Percentiles rank a stretch among this genome's conserved stretches.
phyloP scores from a whole-genome alignment of 768 basidiomycete species.

The Crucibulum laeve region DNA sequence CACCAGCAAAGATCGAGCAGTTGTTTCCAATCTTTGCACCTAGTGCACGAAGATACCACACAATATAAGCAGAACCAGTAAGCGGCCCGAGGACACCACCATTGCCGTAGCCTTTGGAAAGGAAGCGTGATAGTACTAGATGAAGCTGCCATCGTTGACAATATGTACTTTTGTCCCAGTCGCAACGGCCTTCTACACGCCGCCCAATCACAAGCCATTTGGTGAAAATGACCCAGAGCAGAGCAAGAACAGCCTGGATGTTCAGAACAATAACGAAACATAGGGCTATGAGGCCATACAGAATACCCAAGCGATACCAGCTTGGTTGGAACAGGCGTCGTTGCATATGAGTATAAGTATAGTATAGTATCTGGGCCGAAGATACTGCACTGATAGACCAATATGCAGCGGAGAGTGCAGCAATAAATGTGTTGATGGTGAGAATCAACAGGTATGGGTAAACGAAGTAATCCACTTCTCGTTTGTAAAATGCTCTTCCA shows the following conservation, averaged over 20 bases:
- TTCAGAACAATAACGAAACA: conserved; percentile 34
- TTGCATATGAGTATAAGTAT: conserved; percentile 24
- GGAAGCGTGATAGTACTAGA: conserved; percentile 27
- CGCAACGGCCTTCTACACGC: conserved; percentile 30
- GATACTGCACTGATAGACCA: conserved; percentile 37
- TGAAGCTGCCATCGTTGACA: conserved; percentile 50
- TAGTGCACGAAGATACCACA: conserved; percentile 39
- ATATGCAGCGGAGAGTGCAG: conserved; percentile 30
- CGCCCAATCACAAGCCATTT: conserved; percentile 42
- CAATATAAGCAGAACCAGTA: conserved; percentile 36
- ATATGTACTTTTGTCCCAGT: conserved; percentile 45
- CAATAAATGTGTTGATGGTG: conserved; percentile 30
- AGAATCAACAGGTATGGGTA: conserved; percentile 33
- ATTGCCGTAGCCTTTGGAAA: conserved; percentile 37
- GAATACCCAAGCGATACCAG: conserved; percentile 34
- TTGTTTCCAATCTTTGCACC: conserved; percentile 41
- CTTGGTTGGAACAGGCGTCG: conserved; percentile 25
- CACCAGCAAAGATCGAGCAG: conserved; percentile 35
- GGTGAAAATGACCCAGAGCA: conserved; percentile 35
- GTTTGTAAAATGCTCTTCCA: conserved; percentile 36
- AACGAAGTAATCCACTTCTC: conserved; percentile 34
- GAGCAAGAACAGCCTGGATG: conserved; percentile 29
- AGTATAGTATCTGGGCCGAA: conserved; percentile 31
- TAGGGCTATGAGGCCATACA: conserved; percentile 34
- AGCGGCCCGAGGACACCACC: conserved; percentile 35